Conservation (phyloP, 495 filamentous ascomycete genomes). For the Penicillium manginii region DNA sequence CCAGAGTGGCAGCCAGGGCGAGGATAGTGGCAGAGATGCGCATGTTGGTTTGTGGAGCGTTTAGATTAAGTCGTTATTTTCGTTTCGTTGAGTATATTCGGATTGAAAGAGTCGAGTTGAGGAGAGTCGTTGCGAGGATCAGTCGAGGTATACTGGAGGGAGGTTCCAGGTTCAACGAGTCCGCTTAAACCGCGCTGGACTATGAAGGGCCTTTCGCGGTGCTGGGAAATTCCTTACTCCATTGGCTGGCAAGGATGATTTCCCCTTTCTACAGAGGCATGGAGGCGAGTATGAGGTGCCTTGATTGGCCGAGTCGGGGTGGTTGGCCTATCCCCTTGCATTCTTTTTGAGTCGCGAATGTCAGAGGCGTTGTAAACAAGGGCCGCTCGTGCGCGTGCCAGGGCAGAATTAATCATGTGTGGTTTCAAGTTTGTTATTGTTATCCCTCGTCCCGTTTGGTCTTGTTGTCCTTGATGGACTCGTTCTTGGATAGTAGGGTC, state of each 20-base stretch:
- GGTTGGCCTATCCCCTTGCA: slow-evolving; percentile 29
- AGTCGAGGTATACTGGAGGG: slow-evolving; percentile 13
- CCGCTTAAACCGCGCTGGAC: slow-evolving; percentile 7
- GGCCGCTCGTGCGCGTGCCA: slow-evolving; percentile 5
- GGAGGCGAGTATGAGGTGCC: slow-evolving; percentile 4
- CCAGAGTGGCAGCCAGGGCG: slow-evolving; percentile 25
- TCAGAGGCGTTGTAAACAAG: slow-evolving; percentile 22
- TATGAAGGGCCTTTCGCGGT: slow-evolving; percentile 9
- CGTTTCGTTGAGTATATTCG: not conserved
- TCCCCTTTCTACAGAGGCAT: slow-evolving; percentile 13
- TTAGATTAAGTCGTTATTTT: not conserved
- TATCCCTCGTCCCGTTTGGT: too few species aligned
- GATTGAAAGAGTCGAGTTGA: not conserved
- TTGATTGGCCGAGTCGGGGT: slow-evolving; percentile 19
- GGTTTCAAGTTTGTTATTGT: not conserved
- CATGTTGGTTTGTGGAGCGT: slow-evolving; percentile 28
- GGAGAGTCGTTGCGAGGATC: not conserved
- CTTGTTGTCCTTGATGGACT: too few species aligned
- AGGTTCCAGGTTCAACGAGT: slow-evolving; percentile 2
- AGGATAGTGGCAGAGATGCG: slow-evolving; percentile 31
- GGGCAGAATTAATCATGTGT: not conserved
- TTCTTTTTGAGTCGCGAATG: slow-evolving; percentile 27
- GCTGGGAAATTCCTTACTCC: slow-evolving; percentile 21
- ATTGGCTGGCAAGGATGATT: slow-evolving; percentile 11
- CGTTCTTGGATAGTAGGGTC: too few species aligned